Evolutionary conservation across 2,329 filamentous ascomycete genomes (phyloP).

Genomic region (Verticillium nubilum): DNA sequence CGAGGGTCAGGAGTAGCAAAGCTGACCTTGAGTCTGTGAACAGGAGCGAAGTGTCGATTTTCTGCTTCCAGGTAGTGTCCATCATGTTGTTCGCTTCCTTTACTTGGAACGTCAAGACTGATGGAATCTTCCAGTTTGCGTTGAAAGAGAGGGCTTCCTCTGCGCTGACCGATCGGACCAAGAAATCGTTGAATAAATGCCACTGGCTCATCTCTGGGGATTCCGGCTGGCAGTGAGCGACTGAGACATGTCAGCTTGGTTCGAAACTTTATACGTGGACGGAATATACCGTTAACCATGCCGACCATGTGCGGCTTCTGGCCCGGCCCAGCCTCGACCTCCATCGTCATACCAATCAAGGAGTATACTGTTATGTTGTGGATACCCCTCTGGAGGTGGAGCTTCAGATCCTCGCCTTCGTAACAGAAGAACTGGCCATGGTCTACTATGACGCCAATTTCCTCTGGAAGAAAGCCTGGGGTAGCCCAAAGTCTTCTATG

Average conservation of each 20-base stretch:
- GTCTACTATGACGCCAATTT: conserved; percentile 88
- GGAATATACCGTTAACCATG: conserved; percentile 68
- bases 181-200: conserved; percentile 97
- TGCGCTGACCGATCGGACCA: conserved; percentile 73
- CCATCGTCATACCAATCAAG: conserved; percentile 80
- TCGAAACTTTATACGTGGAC: neutral
- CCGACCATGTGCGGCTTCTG: conserved; percentile 89
- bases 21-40: conserved; percentile 63
- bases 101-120: conserved; percentile 79
- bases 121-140: conserved; percentile 86
- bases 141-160: conserved; percentile 89
- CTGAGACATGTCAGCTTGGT: conserved; percentile 32
- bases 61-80: conserved; percentile 80
- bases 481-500: conserved; percentile 80
- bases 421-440: conserved; percentile 92
- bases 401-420: conserved; percentile 81
- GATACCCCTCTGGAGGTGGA: conserved; percentile 72
- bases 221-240: conserved; percentile 59
- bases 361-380: conserved; percentile 87
- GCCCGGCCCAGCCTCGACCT: conserved; percentile 79
- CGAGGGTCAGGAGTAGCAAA: neutral
- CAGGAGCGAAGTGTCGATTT: conserved; percentile 77
- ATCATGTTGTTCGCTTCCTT: conserved; percentile 77
- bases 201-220: conserved; percentile 64
- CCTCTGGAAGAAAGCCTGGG: conserved; percentile 85